Conservation (phyloP, 1,139 yeast species). For the Lodderomyces beijingensis region DNA sequence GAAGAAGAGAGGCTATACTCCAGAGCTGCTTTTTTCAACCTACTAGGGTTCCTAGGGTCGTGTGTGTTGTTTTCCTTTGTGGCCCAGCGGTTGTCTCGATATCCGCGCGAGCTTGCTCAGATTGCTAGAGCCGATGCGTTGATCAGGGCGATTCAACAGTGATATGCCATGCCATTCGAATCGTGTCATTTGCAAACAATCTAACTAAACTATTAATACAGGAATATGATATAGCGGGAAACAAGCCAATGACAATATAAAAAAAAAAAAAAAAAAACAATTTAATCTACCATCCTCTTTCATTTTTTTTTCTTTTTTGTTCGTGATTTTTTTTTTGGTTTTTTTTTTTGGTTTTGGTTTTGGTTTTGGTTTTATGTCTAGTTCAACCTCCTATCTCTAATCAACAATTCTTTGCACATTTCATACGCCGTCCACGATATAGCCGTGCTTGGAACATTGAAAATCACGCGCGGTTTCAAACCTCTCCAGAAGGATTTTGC, state of each 20-base stretch:
- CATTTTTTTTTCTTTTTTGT: no score
- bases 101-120: conserved; percentile 33
- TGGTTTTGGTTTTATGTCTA: not conserved
- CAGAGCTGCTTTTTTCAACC: conserved; percentile 75
- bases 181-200: no score
- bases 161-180: no score
- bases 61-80: conserved; percentile 78
- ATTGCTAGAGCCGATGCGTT: conserved; percentile 28
- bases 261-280: no score
- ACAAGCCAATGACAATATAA: no score
- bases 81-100: conserved; percentile 58
- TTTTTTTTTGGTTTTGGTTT: not conserved
- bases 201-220: no score
- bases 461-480: conserved; percentile 83
- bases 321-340: not conserved
- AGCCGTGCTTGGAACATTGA: conserved; percentile 95
- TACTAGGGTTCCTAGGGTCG: conserved; percentile 75
- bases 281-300: no score
- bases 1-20: conserved; percentile 80
- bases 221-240: no score
- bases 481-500: conserved; percentile 75
- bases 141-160: conserved; percentile 16
- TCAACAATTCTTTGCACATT: conserved; percentile 79
- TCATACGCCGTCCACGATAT: conserved; percentile 98
- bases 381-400: conserved; percentile 15